Evolutionary conservation across 2,329 filamentous ascomycete species (phyloP).

Genomic region (Trichocomaceae sp.): DNA sequence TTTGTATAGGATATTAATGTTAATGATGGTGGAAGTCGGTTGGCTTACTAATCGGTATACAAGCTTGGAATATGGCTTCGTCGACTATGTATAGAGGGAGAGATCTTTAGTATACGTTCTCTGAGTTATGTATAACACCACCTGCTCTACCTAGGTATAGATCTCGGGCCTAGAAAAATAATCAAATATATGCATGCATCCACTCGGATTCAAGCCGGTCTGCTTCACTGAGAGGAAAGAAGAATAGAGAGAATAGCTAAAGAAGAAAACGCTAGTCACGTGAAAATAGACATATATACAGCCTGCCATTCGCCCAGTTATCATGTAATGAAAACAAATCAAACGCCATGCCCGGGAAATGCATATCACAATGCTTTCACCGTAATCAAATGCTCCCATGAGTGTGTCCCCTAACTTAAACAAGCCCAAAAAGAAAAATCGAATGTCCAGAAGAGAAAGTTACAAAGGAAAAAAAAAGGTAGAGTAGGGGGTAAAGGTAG

Average conservation of each 20-base stretch:
- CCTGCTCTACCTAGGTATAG: too few relatives aligned
- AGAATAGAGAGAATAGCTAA: not conserved
- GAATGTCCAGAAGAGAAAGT: not conserved
- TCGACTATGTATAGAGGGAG: not conserved
- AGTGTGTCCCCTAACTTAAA: not conserved
- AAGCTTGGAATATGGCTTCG: too few relatives aligned
- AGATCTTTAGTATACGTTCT: not conserved
- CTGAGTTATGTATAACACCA: not conserved
- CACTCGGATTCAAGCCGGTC: not conserved
- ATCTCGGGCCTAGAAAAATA: not conserved
- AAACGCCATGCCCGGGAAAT: constrained; percentile 2
- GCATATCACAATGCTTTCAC: not conserved
- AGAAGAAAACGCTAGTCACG: not conserved
- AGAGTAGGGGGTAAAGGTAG: not conserved
- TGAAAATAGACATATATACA: not conserved
- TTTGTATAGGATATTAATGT: not conserved
- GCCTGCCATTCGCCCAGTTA: not conserved
- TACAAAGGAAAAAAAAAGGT: not conserved
- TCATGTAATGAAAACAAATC: not conserved
- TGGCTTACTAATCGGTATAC: not conserved
- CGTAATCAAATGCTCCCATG: not conserved
- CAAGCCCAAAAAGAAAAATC: not conserved
- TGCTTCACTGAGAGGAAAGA: not conserved
- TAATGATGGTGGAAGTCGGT: not conserved
- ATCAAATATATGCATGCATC: not conserved